Percentiles rank a stretch among this genome's conserved stretches.
phyloP scores from a whole-genome alignment of 768 basidiomycete genomes.

The Lepiota venenata region DNA sequence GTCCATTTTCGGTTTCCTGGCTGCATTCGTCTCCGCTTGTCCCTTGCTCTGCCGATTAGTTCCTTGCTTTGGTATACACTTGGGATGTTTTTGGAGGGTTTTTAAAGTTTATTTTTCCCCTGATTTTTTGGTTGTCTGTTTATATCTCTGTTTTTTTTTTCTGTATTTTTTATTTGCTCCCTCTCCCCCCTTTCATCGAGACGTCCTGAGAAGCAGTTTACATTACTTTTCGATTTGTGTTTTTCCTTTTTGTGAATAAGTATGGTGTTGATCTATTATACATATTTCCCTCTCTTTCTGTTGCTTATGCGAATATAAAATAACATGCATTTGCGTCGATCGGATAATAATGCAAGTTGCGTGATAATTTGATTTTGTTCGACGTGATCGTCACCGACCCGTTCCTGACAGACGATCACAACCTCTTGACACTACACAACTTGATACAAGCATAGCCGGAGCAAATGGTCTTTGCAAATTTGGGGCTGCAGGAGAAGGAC shows the following conservation, averaged over 20 bases:
- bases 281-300: slow-evolving; percentile 4
- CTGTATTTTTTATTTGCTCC: slow-evolving; percentile 5
- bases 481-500: slow-evolving; percentile 66
- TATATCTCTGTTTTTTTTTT: not conserved
- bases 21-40: not conserved
- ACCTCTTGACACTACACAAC: not conserved
- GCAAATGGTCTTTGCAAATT: slow-evolving; percentile 68
- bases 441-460: not conserved
- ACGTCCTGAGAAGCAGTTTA: too few relatives aligned
- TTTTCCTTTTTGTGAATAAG: slow-evolving; percentile 29
- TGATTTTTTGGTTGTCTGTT: not conserved
- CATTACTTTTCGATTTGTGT: not conserved
- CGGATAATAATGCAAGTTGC: not conserved
- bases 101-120: not conserved
- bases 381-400: not conserved
- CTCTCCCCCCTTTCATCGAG: not conserved
- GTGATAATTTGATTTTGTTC: not conserved
- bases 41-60: not conserved
- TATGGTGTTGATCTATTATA: slow-evolving; percentile 19
- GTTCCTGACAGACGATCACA: not conserved
- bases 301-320: slow-evolving; percentile 21
- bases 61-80: slow-evolving; percentile 1
- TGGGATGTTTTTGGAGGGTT: slow-evolving; percentile 1
- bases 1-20: not conserved
- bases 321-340: slow-evolving; percentile 4